Evolutionary conservation across 768 basidiomycete genomes (phyloP).

Genomic region (Trametes punicea): DNA sequence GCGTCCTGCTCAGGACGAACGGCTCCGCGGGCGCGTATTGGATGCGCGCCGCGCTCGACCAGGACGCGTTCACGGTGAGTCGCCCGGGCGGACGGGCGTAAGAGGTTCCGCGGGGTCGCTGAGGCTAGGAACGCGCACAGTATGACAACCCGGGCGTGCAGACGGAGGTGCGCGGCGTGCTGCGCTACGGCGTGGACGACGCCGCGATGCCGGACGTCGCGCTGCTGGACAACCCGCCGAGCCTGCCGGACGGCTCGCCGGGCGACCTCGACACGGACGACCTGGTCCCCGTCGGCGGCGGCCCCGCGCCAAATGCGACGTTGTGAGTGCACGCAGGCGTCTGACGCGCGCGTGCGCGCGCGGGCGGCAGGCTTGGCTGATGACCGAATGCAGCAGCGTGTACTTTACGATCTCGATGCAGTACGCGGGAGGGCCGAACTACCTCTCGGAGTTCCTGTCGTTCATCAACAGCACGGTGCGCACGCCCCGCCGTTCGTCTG

Average conservation of each 20-base stretch:
- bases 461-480: slow-evolving; percentile 32
- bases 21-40: slow-evolving; percentile 35
- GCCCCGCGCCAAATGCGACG: slow-evolving; percentile 15
- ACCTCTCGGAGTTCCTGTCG: slow-evolving; percentile 25
- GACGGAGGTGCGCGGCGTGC: slow-evolving; percentile 21
- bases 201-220: slow-evolving; percentile 13
- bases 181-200: slow-evolving; percentile 19
- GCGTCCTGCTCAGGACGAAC: slow-evolving; percentile 43
- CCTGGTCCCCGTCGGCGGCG: slow-evolving; percentile 15
- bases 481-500: background rate
- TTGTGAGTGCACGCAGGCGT: slow-evolving; percentile 8
- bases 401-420: slow-evolving; percentile 27
- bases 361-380: too few species aligned
- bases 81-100: background rate
- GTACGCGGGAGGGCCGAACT: slow-evolving; percentile 18
- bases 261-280: slow-evolving; percentile 13
- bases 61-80: slow-evolving; percentile 30
- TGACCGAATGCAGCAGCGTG: slow-evolving; percentile 9
- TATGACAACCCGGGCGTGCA: slow-evolving; percentile 24
- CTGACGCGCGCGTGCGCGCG: too few species aligned
- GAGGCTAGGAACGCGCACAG: background rate
- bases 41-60: slow-evolving; percentile 40
- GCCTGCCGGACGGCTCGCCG: slow-evolving; percentile 9
- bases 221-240: slow-evolving; percentile 19
- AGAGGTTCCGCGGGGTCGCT: background rate